Conservation (phyloP, 495 filamentous ascomycete genomes). For the Baudoinia panamericana region DNA sequence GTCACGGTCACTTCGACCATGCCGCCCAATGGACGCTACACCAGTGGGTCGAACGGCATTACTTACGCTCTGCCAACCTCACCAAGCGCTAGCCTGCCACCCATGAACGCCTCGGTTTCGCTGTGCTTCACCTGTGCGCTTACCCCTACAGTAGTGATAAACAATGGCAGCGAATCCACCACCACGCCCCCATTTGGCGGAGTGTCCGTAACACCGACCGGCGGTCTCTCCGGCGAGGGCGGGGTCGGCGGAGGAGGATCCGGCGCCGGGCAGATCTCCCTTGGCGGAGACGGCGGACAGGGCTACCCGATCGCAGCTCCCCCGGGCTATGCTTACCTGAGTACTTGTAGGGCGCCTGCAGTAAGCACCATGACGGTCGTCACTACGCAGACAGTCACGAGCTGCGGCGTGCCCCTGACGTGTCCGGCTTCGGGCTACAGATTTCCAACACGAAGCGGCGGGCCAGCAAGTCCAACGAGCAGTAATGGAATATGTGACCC, state of each 20-base stretch:
- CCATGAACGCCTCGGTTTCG: neutral
- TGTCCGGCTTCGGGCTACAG: constrained; percentile 12
- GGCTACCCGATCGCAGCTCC: too few species aligned
- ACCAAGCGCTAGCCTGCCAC: too few species aligned
- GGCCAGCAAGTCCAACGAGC: too few species aligned
- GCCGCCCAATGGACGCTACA: constrained; percentile 2
- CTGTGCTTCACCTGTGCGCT: constrained; percentile 15
- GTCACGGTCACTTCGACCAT: constrained; percentile 1
- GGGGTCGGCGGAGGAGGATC: too few species aligned
- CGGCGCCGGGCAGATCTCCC: too few species aligned
- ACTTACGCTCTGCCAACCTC: constrained; percentile 8
- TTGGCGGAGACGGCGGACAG: too few species aligned
- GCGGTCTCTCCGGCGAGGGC: too few species aligned
- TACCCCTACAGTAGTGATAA: constrained; percentile 11
- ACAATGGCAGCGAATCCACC: neutral
- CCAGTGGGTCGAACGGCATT: constrained; percentile 1
- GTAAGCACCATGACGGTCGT: constrained; percentile 12
- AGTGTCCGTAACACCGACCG: neutral
- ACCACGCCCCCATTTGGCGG: too few species aligned
- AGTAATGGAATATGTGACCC: too few species aligned
- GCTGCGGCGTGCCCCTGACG: constrained; percentile 10
- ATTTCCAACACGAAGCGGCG: too few species aligned
- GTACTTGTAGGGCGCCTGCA: constrained; percentile 2
- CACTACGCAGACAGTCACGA: constrained; percentile 16
- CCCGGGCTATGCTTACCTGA: too few species aligned